phyloP scores from a whole-genome alignment of 2,329 filamentous ascomycete species.

The Alternaria sp. region DNA sequence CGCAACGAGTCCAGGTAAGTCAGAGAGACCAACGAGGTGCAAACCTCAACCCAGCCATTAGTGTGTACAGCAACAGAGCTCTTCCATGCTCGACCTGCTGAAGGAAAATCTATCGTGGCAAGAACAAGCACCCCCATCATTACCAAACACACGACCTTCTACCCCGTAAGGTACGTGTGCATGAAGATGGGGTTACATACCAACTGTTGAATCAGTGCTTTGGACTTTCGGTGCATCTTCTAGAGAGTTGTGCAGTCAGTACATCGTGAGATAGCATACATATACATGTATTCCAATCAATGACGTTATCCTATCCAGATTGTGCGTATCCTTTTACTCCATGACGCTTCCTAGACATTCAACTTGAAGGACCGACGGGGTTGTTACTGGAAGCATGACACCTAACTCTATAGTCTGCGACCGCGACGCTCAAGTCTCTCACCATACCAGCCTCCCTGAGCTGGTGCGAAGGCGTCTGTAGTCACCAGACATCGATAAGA shows the following conservation, averaged over 20 bases:
- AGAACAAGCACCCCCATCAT: conserved; percentile 63
- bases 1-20: conserved; percentile 7
- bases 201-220: conserved; percentile 15
- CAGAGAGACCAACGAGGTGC: conserved; percentile 19
- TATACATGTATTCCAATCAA: conserved; percentile 4
- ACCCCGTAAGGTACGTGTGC: conserved; percentile 62
- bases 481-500: conserved; percentile 15
- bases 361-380: conserved; percentile 21
- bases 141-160: conserved; percentile 69
- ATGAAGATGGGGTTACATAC: conserved; percentile 68
- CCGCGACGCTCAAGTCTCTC: not conserved
- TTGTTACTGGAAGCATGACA: conserved; percentile 17
- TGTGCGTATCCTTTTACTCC: not conserved
- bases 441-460: conserved; percentile 21
- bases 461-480: conserved; percentile 33
- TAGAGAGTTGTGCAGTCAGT: not conserved
- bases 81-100: conserved; percentile 67
- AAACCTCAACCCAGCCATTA: conserved; percentile 59
- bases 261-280: not conserved
- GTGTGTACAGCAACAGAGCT: conserved; percentile 73
- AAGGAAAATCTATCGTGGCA: conserved; percentile 71
- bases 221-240: not conserved
- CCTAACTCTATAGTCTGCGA: not conserved
- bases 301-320: not conserved
- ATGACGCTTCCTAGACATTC: conserved; percentile 15